These are phyloP conservation scores for Ormosia emarginata DNA, from an alignment of 306 rosid species.

Conservation along the genomic window DNA sequence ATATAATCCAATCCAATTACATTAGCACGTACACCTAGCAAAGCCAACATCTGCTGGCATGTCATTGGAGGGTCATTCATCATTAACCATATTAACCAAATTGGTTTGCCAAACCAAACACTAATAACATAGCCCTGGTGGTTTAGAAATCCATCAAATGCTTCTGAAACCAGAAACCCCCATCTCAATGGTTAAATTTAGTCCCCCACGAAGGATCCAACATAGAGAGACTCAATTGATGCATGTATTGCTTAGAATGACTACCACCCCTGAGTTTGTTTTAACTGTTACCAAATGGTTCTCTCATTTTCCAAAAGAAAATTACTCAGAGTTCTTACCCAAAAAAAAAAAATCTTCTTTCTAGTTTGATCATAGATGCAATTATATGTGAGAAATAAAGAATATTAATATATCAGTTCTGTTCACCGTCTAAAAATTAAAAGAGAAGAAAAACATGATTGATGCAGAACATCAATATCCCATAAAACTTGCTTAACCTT, in stretches of 20 bases:
- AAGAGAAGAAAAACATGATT: too few relatives aligned
- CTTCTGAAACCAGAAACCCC: neutral
- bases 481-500: neutral
- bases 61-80: neutral
- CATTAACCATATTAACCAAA: neutral
- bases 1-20: constrained; percentile 2
- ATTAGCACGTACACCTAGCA: constrained; percentile 11
- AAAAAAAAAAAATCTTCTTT: too few relatives aligned
- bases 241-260: neutral
- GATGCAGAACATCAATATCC: neutral
- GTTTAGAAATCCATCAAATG: neutral
- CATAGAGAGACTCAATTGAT: neutral
- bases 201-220: neutral
- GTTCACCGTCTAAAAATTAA: too few relatives aligned
- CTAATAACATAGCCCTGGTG: neutral
- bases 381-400: neutral
- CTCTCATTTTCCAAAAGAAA: neutral
- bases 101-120: neutral
- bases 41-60: neutral
- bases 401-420: neutral
- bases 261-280: too few relatives aligned
- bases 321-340: neutral
- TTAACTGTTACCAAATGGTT: neutral
- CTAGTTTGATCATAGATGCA: too few relatives aligned
- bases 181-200: neutral